Base-by-base conservation (phyloP, 2,329 filamentous ascomycete genomes). In the Capronia americana region DNA sequence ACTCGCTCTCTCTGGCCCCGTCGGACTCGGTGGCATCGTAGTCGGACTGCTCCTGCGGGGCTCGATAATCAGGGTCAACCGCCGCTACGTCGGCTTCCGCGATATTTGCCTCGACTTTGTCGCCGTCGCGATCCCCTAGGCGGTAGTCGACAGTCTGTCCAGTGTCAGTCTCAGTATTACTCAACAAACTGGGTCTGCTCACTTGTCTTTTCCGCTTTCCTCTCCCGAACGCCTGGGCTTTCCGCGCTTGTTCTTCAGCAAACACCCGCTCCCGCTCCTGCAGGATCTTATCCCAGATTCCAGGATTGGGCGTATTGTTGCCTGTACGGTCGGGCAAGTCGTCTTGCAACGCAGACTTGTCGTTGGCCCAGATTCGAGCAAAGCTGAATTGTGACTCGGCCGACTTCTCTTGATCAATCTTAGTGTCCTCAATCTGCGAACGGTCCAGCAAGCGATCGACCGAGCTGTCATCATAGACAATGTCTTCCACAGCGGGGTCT, bases 381-480 rank as follows among this genome's bases (percentile, higher is more conserved):
- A 95, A 92, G 4, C 91, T 92, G 77, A 97, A 99, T 63, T 93
- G 90, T 0, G 88, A 90, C 75, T 96, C 91, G 0, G 88, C 87
- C 0, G 86, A 86, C 55, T 85, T 82, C 57, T 92, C 88, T 2
- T 88, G 84, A 10, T 86, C 86, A 1, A 84, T 81, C 63, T 85
- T 84, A 0, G 89, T 91, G 70, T 91, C 87, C 75, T 96, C 92
- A 30, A 91, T 86, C 69, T 92, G 87, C 51, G 90, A 92, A 55
- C 95, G 88, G 75, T 98, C 93, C n/a, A 99, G 83, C 12, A 99
- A 85, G 71, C 90, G 92, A 60, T 97, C 92, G n/a, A 99, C 88
- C 0, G 92, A 91, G 0, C 88, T 86, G 0, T 86, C 82, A 74
- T 97, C 93, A 74, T 97, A 99, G 4, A 85, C 84, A 66, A 98